These are phyloP conservation scores for Suhomyces coccinellae DNA, from an alignment of 1,139 yeast species.

Conservation along the genomic window DNA sequence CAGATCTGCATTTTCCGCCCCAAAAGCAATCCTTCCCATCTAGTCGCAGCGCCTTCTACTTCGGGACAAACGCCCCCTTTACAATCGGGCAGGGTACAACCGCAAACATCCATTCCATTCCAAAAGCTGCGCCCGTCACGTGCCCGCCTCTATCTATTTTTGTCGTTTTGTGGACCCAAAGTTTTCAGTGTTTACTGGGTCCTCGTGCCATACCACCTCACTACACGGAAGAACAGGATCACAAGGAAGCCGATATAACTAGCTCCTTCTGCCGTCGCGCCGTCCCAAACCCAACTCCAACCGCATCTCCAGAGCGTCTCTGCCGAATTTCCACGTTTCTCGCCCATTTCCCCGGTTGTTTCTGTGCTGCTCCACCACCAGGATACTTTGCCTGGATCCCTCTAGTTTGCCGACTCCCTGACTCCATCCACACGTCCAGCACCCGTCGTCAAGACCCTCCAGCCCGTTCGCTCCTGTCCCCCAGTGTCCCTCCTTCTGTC, in stretches of 20 bases:
- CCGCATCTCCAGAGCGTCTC: background rate
- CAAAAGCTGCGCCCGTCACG: background rate
- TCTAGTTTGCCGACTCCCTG: no score
- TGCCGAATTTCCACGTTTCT: no score
- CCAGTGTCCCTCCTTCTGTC: no score
- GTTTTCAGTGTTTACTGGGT: constrained; percentile 9
- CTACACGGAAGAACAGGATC: constrained; percentile 3
- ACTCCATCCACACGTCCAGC: no score
- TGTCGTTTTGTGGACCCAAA: constrained; percentile 5
- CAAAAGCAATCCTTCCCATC: constrained; percentile 3
- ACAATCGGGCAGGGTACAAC: constrained; percentile 1
- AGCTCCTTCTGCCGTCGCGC: background rate
- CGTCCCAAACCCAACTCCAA: background rate
- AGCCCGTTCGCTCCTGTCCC: no score
- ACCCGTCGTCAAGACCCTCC: no score
- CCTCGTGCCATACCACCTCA: constrained; percentile 4
- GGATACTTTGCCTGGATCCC: no score
- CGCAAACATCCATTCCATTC: constrained; percentile 1
- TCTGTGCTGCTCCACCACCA: no score
- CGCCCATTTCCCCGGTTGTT: no score
- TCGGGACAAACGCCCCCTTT: constrained; percentile 2
- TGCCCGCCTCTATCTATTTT: constrained; percentile 3
- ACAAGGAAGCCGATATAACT: background rate
- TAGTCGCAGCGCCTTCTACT: constrained; percentile 3
- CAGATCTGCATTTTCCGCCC: background rate